Conservation (phyloP, 805 yeast genomes). For the Sugiyamaella mastotermitis region DNA sequence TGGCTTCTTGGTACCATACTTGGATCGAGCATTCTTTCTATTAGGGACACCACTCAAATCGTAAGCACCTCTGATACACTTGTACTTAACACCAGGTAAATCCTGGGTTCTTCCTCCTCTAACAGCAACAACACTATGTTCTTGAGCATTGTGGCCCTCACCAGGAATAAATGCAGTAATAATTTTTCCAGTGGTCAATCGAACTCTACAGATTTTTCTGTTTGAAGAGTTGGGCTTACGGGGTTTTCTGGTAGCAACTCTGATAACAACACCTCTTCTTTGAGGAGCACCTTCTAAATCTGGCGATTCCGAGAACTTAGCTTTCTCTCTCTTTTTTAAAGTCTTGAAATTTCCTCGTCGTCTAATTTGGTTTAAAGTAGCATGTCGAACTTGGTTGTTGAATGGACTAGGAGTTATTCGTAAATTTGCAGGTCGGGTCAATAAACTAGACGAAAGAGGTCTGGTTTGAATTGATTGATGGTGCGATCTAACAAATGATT, state of each 20-base stretch:
- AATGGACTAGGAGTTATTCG: too few species aligned
- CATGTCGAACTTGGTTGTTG: conserved; percentile 6
- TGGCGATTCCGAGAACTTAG: conserved; percentile 49
- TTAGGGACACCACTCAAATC: conserved; percentile 95
- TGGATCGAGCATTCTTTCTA: conserved; percentile 81
- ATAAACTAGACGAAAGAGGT: too few species aligned
- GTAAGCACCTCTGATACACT: conserved; percentile 84
- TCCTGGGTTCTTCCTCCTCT: conserved; percentile 99
- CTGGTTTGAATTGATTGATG: too few species aligned
- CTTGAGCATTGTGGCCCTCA: conserved; percentile 96
- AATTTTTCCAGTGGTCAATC: conserved; percentile 82
- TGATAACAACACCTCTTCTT: conserved; percentile 84
- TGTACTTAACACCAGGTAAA: conserved; percentile 96
- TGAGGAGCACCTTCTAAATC: conserved; percentile 80
- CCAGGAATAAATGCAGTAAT: conserved; percentile 95
- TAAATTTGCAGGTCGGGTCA: too few species aligned
- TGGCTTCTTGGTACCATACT: conserved; percentile 78
- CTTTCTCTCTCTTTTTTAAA: conserved; percentile 25
- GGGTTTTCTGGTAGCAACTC: conserved; percentile 94
- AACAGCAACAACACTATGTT: conserved; percentile 90
- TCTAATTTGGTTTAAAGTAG: conserved; percentile 30
- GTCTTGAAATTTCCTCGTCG: conserved; percentile 30
- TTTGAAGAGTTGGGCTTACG: conserved; percentile 98
- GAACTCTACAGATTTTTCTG: conserved; percentile 93
- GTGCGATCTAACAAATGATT: too few species aligned